A percentile compares a stretch with the other conserved stretches of the same genome.
These are phyloP conservation scores for Ceratorhiza oryzae-sativae DNA, from an alignment of 1,284 basidiomycete species.

Conservation along the genomic window DNA sequence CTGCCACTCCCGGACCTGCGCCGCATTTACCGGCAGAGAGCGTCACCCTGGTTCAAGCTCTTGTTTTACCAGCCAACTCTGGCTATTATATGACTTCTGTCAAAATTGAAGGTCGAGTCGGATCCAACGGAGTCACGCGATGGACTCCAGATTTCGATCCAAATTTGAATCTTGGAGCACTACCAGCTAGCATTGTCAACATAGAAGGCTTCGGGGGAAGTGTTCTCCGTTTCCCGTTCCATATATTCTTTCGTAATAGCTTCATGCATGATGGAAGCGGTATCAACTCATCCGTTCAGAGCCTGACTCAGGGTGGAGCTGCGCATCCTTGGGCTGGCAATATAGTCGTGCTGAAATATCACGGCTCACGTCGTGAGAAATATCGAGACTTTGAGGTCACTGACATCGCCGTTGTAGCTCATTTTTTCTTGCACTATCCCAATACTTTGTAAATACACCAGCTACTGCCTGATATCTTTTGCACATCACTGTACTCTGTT, in stretches of 20 bases:
- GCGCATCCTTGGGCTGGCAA: conserved; percentile 40
- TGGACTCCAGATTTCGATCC: conserved; percentile 23
- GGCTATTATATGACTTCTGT: conserved; percentile 10
- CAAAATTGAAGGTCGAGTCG: conserved; percentile 11
- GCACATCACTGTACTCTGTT: no score
- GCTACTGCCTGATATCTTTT: no score
- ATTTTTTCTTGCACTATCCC: conserved; percentile 32
- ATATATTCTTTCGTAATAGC: conserved; percentile 42
- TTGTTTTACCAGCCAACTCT: conserved; percentile 18
- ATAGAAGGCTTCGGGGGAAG: conserved; percentile 42
- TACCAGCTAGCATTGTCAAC: conserved; percentile 23
- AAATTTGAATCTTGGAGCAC: conserved; percentile 3
- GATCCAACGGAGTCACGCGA: conserved; percentile 10
- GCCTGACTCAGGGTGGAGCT: conserved; percentile 35
- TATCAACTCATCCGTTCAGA: conserved; percentile 16
- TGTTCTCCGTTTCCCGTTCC: conserved; percentile 42
- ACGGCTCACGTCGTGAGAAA: conserved; percentile 31
- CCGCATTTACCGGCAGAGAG: background rate
- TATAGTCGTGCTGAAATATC: conserved; percentile 33
- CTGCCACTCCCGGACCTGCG: background rate
- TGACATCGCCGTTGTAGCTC: conserved; percentile 19
- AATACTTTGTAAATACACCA: conserved; percentile 2
- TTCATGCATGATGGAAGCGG: conserved; percentile 41
- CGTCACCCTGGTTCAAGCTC: conserved; percentile 10
- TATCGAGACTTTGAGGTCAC: conserved; percentile 31